Evolutionary conservation across 306 rosid genomes (phyloP), one percentile per base, ranked within the genome.

Genomic region (Glycine latifolia): DNA sequence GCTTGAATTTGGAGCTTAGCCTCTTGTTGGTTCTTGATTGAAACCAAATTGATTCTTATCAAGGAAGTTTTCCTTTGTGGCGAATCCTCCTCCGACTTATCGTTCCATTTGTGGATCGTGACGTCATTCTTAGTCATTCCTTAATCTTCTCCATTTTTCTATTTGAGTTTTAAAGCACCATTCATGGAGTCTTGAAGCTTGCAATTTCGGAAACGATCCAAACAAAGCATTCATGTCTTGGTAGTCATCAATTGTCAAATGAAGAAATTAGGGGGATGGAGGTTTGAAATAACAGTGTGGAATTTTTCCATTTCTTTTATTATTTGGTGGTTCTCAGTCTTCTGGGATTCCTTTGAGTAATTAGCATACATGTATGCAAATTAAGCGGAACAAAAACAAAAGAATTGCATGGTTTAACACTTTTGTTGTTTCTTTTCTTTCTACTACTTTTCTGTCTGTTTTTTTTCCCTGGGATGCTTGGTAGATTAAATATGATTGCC

Each of bases 331-430:
- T 52, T 78, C 79, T 78, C 60, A 8, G 31, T 75, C 67, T 66
- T 83, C 47, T 83, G 83, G 73, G 76, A 78, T 86, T 83, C 72
- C 74, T 65, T 63, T 54, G 59, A 58, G 76, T 82, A 66, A 73
- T 67, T 71, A 63, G 73, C 75, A 52, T 69, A 49, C 69, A 49
- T 77, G 52, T 47, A 9, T 70, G 56, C 56, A 56, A 58, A 72
- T 79, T 46, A 74, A 50, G 82, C 69, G 65, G 74, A 71, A 73
- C 49, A 41, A 63, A 83, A 41, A 53, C 79, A 75, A 26, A 63
- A 74, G 52, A 53, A 52, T 53, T 66, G 75, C 70, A 59, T 70
- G 72, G 52, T 65, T 65, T 74, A 37, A 73, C 65, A 70, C 73
- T 62, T 60, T 26, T 52, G 6, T 58, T 68, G 15, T 53, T 81